Conservation (phyloP, 2,329 filamentous ascomycete species). For the Pestalotiopsis sp. region DNA sequence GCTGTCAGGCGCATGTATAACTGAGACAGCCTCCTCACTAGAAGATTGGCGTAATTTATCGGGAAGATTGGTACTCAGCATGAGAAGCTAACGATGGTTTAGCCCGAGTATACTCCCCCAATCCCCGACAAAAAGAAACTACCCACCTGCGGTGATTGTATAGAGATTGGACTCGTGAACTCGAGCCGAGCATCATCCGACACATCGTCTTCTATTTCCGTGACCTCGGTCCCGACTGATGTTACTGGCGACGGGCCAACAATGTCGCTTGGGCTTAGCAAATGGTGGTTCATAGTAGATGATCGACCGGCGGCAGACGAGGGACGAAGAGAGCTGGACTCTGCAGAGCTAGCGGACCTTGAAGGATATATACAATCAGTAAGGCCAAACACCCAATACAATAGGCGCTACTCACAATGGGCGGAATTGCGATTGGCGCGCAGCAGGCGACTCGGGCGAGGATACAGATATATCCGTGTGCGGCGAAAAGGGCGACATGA, state of each 20-base stretch:
- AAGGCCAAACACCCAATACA: neutral
- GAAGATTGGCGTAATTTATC: conserved; percentile 59
- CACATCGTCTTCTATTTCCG: conserved; percentile 81
- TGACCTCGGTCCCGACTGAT: conserved; percentile 80
- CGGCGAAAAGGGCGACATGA: conserved; percentile 55
- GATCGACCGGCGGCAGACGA: conserved; percentile 52
- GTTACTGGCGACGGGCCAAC: conserved; percentile 84
- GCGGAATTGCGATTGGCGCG: conserved; percentile 50
- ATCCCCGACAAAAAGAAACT: conserved; percentile 9
- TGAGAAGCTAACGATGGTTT: conserved; percentile 42
- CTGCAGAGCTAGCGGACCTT: conserved; percentile 39
- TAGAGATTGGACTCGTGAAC: conserved; percentile 36
- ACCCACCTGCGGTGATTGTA: conserved; percentile 41
- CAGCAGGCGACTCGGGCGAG: conserved; percentile 52
- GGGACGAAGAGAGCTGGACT: conserved; percentile 55
- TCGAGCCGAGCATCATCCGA: conserved; percentile 59
- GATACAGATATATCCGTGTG: conserved; percentile 58
- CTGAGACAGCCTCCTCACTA: conserved; percentile 81
- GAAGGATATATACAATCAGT: neutral
- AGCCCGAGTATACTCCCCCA: neutral
- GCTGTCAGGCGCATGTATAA: conserved; percentile 86
- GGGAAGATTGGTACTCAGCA: conserved; percentile 59
- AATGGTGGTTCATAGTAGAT: conserved; percentile 46
- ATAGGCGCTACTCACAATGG: conserved; percentile 47
- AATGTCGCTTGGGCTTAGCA: conserved; percentile 67